Percentiles rank a stretch among this genome's conserved stretches.
Conservation (phyloP, 129 eudicot genomes). For the Dittrichia graveolens region DNA sequence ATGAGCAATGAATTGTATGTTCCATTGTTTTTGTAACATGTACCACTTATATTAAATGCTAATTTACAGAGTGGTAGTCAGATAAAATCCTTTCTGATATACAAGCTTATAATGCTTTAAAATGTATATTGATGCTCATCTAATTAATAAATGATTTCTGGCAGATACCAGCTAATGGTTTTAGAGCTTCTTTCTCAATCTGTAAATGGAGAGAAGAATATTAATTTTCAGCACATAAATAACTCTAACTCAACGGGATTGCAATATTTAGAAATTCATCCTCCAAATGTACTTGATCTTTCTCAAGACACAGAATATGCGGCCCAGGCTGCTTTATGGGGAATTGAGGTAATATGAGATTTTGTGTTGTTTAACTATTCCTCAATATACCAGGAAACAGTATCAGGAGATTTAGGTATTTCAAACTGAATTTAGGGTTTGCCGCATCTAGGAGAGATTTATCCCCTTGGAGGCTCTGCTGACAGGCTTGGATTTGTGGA, state of each 20-base stretch:
- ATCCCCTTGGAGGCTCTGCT: slow-evolving; percentile 99
- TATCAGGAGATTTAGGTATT: slow-evolving; percentile 12
- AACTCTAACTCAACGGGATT: slow-evolving; percentile 43
- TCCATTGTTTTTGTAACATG: not conserved
- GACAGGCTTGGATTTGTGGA: slow-evolving; percentile 98
- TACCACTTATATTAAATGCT: not conserved
- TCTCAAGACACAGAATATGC: slow-evolving; percentile 86
- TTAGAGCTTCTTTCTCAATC: slow-evolving; percentile 84
- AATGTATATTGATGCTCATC: not conserved
- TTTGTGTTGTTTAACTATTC: slow-evolving; percentile 9
- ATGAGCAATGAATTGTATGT: not conserved
- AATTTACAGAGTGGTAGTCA: not conserved
- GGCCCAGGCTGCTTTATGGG: slow-evolving; percentile 97
- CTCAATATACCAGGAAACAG: slow-evolving; percentile 6
- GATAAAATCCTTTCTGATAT: slow-evolving; percentile 7
- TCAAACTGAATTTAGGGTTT: slow-evolving; percentile 72
- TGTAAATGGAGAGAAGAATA: slow-evolving; percentile 42
- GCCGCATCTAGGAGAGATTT: slow-evolving; percentile 94
- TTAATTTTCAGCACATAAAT: slow-evolving; percentile 45
- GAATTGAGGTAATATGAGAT: slow-evolving; percentile 66
- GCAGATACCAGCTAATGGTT: slow-evolving; percentile 83
- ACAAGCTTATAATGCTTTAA: not conserved
- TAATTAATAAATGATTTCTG: slow-evolving; percentile 20
- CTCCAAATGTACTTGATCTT: slow-evolving; percentile 81
- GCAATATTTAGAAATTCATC: slow-evolving; percentile 72